These are phyloP conservation scores for Epichloe coenophiala DNA, from an alignment of 2,329 filamentous ascomycete species.

Conservation along the genomic window DNA sequence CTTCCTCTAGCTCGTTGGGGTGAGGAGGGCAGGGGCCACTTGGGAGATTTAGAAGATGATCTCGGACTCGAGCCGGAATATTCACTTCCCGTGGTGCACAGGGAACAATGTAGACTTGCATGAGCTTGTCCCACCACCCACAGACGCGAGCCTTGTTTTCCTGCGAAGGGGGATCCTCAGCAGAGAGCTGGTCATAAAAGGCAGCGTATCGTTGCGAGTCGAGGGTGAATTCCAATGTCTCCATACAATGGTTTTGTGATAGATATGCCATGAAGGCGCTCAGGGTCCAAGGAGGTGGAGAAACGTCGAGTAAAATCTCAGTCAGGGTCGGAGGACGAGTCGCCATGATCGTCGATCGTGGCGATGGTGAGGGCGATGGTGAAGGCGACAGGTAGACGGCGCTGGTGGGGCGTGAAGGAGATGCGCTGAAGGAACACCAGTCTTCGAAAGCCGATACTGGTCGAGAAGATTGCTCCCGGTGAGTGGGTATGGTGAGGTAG, in stretches of 20 bases:
- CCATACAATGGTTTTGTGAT: constrained; percentile 91
- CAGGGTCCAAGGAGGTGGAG: constrained; percentile 79
- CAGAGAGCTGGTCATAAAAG: constrained; percentile 33
- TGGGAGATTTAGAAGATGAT: constrained; percentile 51
- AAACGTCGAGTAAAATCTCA: constrained; percentile 78
- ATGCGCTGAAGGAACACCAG: constrained; percentile 26
- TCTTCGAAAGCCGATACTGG: constrained; percentile 32
- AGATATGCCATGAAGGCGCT: constrained; percentile 92
- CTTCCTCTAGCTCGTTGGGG: constrained; percentile 65
- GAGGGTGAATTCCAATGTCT: constrained; percentile 93
- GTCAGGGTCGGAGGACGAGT: constrained; percentile 52
- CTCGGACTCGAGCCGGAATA: constrained; percentile 71
- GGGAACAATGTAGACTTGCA: constrained; percentile 80
- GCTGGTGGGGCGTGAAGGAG: constrained; percentile 28
- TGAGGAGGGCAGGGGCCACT: constrained; percentile 50
- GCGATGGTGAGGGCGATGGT: constrained; percentile 25
- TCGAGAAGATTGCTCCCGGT: constrained; percentile 29
- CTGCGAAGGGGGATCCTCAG: constrained; percentile 22
- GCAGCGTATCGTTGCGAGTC: constrained; percentile 75
- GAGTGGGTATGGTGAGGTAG: constrained; percentile 25
- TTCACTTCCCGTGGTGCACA: constrained; percentile 83
- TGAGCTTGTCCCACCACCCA: constrained; percentile 73
- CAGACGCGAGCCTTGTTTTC: constrained; percentile 53
- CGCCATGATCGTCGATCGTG: constrained; percentile 19
- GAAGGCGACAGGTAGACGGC: constrained; percentile 31